A percentile compares a stretch with the other conserved stretches of the same genome.
phyloP scores from a whole-genome alignment of 441 rosid genomes.

The Daphne laureola region DNA sequence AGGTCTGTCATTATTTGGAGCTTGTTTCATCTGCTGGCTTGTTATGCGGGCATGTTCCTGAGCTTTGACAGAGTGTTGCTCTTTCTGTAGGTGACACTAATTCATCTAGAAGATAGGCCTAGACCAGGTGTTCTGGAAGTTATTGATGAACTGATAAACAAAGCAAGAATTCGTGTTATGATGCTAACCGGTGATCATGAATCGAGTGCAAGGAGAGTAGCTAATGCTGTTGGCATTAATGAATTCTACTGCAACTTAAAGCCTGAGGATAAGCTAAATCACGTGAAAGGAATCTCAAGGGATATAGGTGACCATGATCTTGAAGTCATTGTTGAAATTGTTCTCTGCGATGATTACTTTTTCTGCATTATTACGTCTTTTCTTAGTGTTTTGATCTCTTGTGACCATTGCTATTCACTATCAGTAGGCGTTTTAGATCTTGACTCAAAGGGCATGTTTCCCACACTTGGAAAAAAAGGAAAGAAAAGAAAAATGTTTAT shows the following conservation, averaged over 20 bases:
- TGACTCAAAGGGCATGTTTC: too few species aligned
- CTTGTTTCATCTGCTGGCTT: too few species aligned
- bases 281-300: slow-evolving; percentile 60
- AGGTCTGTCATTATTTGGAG: too few species aligned
- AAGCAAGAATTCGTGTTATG: slow-evolving; percentile 61
- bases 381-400: not conserved
- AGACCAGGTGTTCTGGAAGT: slow-evolving; percentile 74
- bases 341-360: not conserved
- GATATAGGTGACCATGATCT: slow-evolving; percentile 51
- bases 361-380: not conserved
- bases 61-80: not conserved
- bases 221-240: slow-evolving; percentile 73
- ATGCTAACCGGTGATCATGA: slow-evolving; percentile 96
- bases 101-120: slow-evolving; percentile 90
- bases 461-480: too few species aligned
- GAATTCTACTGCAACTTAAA: slow-evolving; percentile 81
- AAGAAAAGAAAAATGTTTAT: too few species aligned
- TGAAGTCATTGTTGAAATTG: not conserved
- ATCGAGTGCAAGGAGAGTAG: slow-evolving; percentile 93
- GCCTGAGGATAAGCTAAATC: slow-evolving; percentile 89
- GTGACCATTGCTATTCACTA: too few species aligned
- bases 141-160: slow-evolving; percentile 47
- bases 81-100: slow-evolving; percentile 57
- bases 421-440: too few species aligned
- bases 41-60: too few species aligned